These are phyloP conservation scores for Suillus cothurnatus DNA, from an alignment of 768 basidiomycete species.

Conservation along the genomic window DNA sequence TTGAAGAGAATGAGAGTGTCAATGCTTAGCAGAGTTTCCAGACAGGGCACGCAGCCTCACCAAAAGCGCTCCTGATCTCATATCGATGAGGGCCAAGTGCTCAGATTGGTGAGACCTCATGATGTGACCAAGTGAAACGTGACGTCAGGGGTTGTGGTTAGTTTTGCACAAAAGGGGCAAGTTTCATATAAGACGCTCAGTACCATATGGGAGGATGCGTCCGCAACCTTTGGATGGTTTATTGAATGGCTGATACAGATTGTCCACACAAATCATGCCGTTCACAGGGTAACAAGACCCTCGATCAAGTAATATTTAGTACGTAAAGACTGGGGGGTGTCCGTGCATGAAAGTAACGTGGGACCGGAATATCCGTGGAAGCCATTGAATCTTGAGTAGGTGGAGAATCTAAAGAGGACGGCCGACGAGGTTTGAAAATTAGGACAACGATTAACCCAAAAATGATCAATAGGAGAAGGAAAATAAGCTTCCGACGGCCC, in stretches of 20 bases:
- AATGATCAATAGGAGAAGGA: conserved; percentile 88
- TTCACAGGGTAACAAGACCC: conserved; percentile 6
- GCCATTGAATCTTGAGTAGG: conserved; percentile 24
- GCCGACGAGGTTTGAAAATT: conserved; percentile 86
- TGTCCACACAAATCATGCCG: neutral
- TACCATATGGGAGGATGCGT: neutral
- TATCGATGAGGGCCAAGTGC: conserved; percentile 4
- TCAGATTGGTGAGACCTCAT: neutral
- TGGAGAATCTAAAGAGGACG: conserved; percentile 30
- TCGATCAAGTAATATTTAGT: conserved; percentile 4
- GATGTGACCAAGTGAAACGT: neutral
- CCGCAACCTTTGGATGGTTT: neutral
- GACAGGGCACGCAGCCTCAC: neutral
- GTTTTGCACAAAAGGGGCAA: neutral
- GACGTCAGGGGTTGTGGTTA: neutral
- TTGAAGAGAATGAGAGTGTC: neutral
- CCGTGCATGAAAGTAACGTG: conserved; percentile 35
- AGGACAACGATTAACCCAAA: conserved; percentile 85
- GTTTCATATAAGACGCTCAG: neutral
- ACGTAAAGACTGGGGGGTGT: conserved; percentile 19
- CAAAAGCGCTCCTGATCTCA: neutral
- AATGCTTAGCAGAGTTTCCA: neutral
- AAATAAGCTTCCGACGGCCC: conserved; percentile 90
- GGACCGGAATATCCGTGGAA: conserved; percentile 29
- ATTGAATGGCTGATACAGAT: neutral